Percentiles rank a stretch among this genome's conserved stretches.
Conservation (phyloP, 1,139 yeast species). For the Geotrichum armillariae region DNA sequence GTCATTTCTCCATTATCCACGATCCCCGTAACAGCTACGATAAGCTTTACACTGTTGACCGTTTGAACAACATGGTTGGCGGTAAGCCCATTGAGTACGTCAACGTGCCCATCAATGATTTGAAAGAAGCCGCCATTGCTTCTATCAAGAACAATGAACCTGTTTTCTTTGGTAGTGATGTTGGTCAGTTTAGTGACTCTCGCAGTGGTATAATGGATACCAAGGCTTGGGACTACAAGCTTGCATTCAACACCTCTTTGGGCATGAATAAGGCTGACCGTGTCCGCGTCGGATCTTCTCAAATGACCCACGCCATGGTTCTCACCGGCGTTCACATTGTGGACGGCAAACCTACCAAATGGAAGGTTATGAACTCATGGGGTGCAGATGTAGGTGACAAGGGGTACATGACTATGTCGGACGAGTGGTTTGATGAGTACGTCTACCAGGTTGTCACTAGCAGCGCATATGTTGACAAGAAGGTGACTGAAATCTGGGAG, state of each 20-base stretch:
- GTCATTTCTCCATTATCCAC: slow-evolving; percentile 57
- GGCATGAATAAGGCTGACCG: slow-evolving; percentile 54
- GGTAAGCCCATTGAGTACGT: slow-evolving; percentile 66
- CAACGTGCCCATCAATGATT: slow-evolving; percentile 49
- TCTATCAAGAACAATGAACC: slow-evolving; percentile 64
- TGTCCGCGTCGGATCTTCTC: slow-evolving; percentile 55
- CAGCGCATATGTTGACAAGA: slow-evolving; percentile 48
- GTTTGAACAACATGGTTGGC: slow-evolving; percentile 57
- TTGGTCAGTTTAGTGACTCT: slow-evolving; percentile 55
- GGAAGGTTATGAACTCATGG: slow-evolving; percentile 75
- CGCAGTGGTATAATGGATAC: slow-evolving; percentile 55
- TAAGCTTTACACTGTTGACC: slow-evolving; percentile 60
- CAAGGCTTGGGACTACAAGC: slow-evolving; percentile 53
- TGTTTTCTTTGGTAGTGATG: slow-evolving; percentile 70
- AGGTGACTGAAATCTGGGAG: slow-evolving; percentile 51
- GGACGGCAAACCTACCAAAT: slow-evolving; percentile 55
- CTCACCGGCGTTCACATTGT: slow-evolving; percentile 60
- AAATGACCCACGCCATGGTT: slow-evolving; percentile 72
- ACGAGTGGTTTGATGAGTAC: slow-evolving; percentile 65
- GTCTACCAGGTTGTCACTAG: slow-evolving; percentile 64
- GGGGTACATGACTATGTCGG: slow-evolving; percentile 65
- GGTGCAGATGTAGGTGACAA: slow-evolving; percentile 59
- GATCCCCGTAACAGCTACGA: slow-evolving; percentile 62
- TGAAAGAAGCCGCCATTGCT: slow-evolving; percentile 57
- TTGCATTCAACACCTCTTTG: slow-evolving; percentile 55